Evolutionary conservation across 1,284 basidiomycete genomes (phyloP), one percentile per base, ranked within the genome.

Genomic region (Ganoderma lucidum): DNA sequence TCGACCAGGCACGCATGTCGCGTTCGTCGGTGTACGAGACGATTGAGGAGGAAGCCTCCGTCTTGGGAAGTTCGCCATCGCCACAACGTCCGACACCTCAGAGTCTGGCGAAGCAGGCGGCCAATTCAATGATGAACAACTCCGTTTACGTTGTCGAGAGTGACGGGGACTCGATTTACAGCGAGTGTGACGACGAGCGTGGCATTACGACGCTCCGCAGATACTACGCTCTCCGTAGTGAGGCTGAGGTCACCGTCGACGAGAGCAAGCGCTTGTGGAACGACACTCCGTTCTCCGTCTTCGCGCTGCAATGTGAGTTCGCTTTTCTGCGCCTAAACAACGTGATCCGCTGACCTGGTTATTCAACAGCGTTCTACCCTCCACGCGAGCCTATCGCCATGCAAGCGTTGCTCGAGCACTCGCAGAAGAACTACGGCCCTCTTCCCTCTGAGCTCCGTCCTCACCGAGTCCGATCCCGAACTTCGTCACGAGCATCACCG

Each of bases 11-110:
- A 58, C 87, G 86, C 32, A 85, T 85, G 15, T 91, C 91, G 12
- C 84, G 90, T 3, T 83, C 88, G 0, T 94, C 93, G 0, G 84
- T 93, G 0, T 93, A 93, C 70, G 92, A 93, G 76, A 93, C 90
- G 0, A 94, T 95, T 65, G 84, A 92, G 63, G 92, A 94, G 72
- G 93, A 94, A 71, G 78, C 83, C 8, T 83, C 84, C 1, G 78
- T 78, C 0, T 59, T 74, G 5, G 75, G 75, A 3, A 81, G 80
- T 62, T 81, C 84, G 1, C 78, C 83, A 0, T 83, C 82, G 1
- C 80, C 84, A 8, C 73, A 65, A 48, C 71, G 71, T 63, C 65
- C 56, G 3, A 73, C 77, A 6, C 61, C 72, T 66, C 72, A 70
- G 64, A 42, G 71, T 67, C 56, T 59, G 35, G 44, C 70, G 66